Evolutionary conservation across 257 asterid genomes (phyloP), one percentile per base, ranked within the genome.

Genomic region (Cinchona pubescens): DNA sequence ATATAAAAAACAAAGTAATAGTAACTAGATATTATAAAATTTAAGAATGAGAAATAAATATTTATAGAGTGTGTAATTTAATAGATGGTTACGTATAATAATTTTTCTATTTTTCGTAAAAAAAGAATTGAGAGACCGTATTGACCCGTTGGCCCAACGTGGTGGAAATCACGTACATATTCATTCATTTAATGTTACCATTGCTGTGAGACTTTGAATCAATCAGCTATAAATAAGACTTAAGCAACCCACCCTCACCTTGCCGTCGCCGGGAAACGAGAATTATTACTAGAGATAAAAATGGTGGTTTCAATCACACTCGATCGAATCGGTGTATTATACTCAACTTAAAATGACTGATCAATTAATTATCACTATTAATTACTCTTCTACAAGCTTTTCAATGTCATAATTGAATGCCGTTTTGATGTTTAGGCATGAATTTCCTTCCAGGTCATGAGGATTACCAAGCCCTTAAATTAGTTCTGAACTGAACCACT

Each of bases 111-210:
- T n/a, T n/a, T n/a, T n/a, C n/a, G n/a, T n/a, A n/a, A n/a, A n/a
- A n/a, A n/a, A n/a, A n/a, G n/a, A n/a, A n/a, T n/a, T n/a, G n/a
- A 21, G 30, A 45, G 13, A 43, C 27, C 53, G 13, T 38, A 53
- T 68, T 45, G 58, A 68, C 58, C 14, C 25, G 5, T 49, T 45
- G 37, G 72, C 58, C 27, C 40, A n/a, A n/a, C n/a, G n/a, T n/a
- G n/a, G n/a, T n/a, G n/a, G n/a, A n/a, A n/a, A 21, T 49, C 4
- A 0, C 2, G 16, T 49, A 0, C 5, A 0, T 18, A 1, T 19
- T 49, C n/a, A 49, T 49, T 49, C n/a, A 49, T 7, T 49, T 2
- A n/a, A 49, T 18, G n/a, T 49, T 49, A 49, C 58, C 58, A 49
- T n/a, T n/a, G 58, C 8, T 7, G 16, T 19, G n/a, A 18, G 2